Evolutionary conservation across 2,329 filamentous ascomycete species (phyloP), one percentile per base, ranked within the genome.

Genomic region (Ceratocystis eucalypticola): DNA sequence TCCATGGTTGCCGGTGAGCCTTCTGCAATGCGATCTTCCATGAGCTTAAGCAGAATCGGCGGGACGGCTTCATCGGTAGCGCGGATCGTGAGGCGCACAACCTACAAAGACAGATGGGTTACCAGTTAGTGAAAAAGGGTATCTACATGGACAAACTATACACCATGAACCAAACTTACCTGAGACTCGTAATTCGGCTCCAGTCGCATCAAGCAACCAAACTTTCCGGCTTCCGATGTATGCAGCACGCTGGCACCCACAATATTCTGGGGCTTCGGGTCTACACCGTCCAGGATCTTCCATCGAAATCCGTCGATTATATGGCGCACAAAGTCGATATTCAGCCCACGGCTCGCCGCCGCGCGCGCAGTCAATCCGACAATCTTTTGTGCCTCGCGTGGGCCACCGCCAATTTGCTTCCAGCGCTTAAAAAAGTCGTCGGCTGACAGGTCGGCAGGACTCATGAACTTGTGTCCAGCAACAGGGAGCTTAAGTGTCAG

Each of bases 391-490:
- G 89, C 87, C 75, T 99, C 95, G 37, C 95, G 84, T 0, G 92
- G 87, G 1, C 85, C 84, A 4, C 89, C 91, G 12, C 94, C 94
- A 71, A 99, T 97, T 77, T 99, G 94, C 80, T 96, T 95, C 94
- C 94, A 99, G 64, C 95, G 83, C 80, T 95, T 96, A 83, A 99
- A 99, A 77, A 97, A 99, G 74, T 99, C 94, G 64, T 99, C 94
- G 0, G 88, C 85, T 5, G 84, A 84, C 48, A 99, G 80, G 66
- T 94, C 88, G 0, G 94, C 92, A 0, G 89, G 85, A 69, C 96
- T 92, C 91, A 97, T 96, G 73, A 96, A 99, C 74, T 96, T 96
- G 76, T 97, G 93, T 65, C 93, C 84, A 0, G 89, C 80, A 3
- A 99, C 84, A 0, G 94, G 94, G 3, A 99, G 81, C 75, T 95